Percentiles rank a stretch among this genome's conserved stretches.
Evolutionary conservation across 345 rosid species (phyloP).

Genomic region (Citrus reticulata): DNA sequence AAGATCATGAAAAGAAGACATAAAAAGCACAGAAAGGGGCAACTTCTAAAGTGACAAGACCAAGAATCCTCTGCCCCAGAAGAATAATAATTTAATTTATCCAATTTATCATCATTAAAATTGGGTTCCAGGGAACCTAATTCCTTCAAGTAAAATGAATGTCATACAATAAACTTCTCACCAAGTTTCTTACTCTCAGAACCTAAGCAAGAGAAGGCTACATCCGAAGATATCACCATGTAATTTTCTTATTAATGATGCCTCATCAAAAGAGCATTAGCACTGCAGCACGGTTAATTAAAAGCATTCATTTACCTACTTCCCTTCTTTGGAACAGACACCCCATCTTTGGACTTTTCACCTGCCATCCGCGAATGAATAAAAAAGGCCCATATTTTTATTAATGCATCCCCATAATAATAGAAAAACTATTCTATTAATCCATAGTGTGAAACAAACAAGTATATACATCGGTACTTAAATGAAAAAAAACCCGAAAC

Average conservation of each 20-base stretch:
- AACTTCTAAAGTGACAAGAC: background rate
- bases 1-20: background rate
- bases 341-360: slow-evolving; percentile 99
- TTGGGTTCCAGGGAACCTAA: slow-evolving; percentile 2
- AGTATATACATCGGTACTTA: slow-evolving; percentile 5
- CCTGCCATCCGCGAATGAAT: slow-evolving; percentile 99
- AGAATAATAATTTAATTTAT: background rate
- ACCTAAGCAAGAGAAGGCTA: slow-evolving; percentile 24
- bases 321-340: slow-evolving; percentile 98
- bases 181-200: slow-evolving; percentile 10
- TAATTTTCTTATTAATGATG: slow-evolving; percentile 33
- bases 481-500: background rate
- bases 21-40: background rate
- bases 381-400: slow-evolving; percentile 89
- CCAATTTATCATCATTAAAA: background rate
- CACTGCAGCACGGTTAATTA: slow-evolving; percentile 51
- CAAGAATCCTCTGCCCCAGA: background rate
- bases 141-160: slow-evolving; percentile 10
- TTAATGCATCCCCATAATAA: slow-evolving; percentile 64
- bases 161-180: slow-evolving; percentile 4
- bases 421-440: slow-evolving; percentile 47
- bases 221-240: slow-evolving; percentile 16
- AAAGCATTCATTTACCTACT: slow-evolving; percentile 98
- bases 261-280: slow-evolving; percentile 33
- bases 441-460: slow-evolving; percentile 39